Percentiles rank a stretch among this genome's conserved stretches.
These are phyloP conservation scores for Pulveroboletus frians DNA, from an alignment of 768 basidiomycete species.

Conservation along the genomic window DNA sequence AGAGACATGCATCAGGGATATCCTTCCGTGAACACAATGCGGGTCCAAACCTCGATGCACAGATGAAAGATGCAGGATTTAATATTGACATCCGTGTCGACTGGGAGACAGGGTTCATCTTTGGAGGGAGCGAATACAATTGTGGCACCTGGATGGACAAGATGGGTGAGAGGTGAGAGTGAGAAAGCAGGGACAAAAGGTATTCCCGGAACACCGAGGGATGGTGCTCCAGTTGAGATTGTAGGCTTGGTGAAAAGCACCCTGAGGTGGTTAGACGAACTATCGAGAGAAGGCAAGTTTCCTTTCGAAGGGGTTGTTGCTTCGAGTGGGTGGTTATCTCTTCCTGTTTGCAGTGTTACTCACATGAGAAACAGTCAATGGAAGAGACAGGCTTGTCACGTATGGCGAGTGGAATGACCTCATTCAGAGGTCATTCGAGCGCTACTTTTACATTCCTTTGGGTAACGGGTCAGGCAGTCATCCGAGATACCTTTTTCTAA, in stretches of 20 bases:
- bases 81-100: conserved; percentile 92
- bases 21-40: conserved; percentile 95
- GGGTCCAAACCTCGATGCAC: conserved; percentile 93
- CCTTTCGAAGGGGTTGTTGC: conserved; percentile 88
- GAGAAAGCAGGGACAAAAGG: conserved; percentile 90
- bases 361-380: conserved; percentile 50
- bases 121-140: conserved; percentile 80
- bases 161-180: conserved; percentile 97
- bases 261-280: conserved; percentile 75
- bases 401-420: conserved; percentile 89
- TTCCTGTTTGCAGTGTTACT: neutral
- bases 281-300: conserved; percentile 65
- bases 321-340: conserved; percentile 48
- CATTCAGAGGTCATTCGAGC: conserved; percentile 84
- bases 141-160: conserved; percentile 99
- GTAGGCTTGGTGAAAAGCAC: conserved; percentile 92
- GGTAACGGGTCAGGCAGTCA: conserved; percentile 37
- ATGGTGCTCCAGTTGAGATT: conserved; percentile 95
- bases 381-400: conserved; percentile 62
- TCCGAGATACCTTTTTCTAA: conserved; percentile 1
- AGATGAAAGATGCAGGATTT: conserved; percentile 92
- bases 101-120: conserved; percentile 88
- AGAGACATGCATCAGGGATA: conserved; percentile 90
- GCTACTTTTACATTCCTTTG: conserved; percentile 81
- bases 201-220: conserved; percentile 90